Base-by-base conservation (phyloP, 768 basidiomycete species). In the Psilocybe cyanescens region DNA sequence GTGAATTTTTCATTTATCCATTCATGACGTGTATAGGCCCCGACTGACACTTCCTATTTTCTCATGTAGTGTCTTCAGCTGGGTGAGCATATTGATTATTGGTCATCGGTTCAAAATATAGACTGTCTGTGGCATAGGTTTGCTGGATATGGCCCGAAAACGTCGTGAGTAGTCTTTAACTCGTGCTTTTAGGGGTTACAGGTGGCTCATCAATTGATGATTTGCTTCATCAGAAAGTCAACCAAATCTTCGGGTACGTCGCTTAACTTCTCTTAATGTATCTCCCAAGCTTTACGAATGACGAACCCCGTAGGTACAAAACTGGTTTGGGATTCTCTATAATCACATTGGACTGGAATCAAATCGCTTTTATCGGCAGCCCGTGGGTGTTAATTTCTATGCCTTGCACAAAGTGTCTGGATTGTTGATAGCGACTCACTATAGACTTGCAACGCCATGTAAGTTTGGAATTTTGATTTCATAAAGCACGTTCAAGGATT, bases 311-410 rank as follows among this genome's bases (percentile, higher is more conserved):
- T 44, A 80, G 80, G 50, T 85, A 84, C 64, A 78, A 74, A 58
- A 81, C 78, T 57, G 82, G 81, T 8, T 70, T 84, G 11, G 84
- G 84, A n/a, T 81, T 85, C 65, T 83, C 81, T 3, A 45, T 83
- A 33, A 61, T 84, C 17, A 83, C 82, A 3, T 83, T 87, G 65
- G 86, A 86, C 68, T 87, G 86, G 86, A 81, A 80, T 53, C 85
- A 89, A 69, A 90, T 92, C 56, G 86, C 88, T 3, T 91, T 84
- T 58, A 85, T 85, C 58, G 87, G 87, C 11, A 85, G 85, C 62
- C 87, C 87, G 83, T 83, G 69, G 67, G 83, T 77, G 14, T 24
- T 63, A 29, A 28, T 49, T 16, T 64, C 41, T 51, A 56, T 59
- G 64, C 47, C 55, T 44, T 28, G 12, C 44, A 29, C 17, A 28